These are phyloP conservation scores for Whalleya microplaca DNA, from an alignment of 2,329 filamentous ascomycete genomes.

Conservation along the genomic window DNA sequence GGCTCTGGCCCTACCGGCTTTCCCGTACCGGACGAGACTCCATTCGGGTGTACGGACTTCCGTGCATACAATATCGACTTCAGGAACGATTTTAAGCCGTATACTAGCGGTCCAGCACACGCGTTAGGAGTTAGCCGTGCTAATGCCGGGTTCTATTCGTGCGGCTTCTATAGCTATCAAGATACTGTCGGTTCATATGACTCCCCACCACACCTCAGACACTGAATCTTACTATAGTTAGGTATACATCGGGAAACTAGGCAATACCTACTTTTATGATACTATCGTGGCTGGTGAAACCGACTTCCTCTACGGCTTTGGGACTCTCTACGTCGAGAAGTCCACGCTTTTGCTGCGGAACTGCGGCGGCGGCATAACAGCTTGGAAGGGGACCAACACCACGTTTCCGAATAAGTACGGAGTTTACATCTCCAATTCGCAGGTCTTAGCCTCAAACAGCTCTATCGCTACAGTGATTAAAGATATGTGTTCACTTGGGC, in stretches of 20 bases:
- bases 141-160: slow-evolving; percentile 69
- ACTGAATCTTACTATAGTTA: too few relatives aligned
- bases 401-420: slow-evolving; percentile 70
- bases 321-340: slow-evolving; percentile 63
- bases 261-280: slow-evolving; percentile 66
- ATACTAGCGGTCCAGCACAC: slow-evolving; percentile 58
- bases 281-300: slow-evolving; percentile 66
- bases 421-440: slow-evolving; percentile 63
- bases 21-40: slow-evolving; percentile 61
- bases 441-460: slow-evolving; percentile 58
- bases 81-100: slow-evolving; percentile 59
- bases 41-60: slow-evolving; percentile 67
- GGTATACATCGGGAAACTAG: slow-evolving; percentile 68
- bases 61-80: slow-evolving; percentile 70
- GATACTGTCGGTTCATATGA: slow-evolving; percentile 57
- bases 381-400: slow-evolving; percentile 70
- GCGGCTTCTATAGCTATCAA: slow-evolving; percentile 69
- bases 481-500: slow-evolving; percentile 59
- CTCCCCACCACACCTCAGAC: not conserved
- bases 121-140: slow-evolving; percentile 65
- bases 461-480: slow-evolving; percentile 40
- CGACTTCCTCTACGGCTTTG: slow-evolving; percentile 72
- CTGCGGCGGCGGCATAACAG: slow-evolving; percentile 69
- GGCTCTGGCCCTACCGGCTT: slow-evolving; percentile 66
- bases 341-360: slow-evolving; percentile 58